phyloP scores from a whole-genome alignment of 352 stramenopile genomes.

The Detonula confervacea region DNA sequence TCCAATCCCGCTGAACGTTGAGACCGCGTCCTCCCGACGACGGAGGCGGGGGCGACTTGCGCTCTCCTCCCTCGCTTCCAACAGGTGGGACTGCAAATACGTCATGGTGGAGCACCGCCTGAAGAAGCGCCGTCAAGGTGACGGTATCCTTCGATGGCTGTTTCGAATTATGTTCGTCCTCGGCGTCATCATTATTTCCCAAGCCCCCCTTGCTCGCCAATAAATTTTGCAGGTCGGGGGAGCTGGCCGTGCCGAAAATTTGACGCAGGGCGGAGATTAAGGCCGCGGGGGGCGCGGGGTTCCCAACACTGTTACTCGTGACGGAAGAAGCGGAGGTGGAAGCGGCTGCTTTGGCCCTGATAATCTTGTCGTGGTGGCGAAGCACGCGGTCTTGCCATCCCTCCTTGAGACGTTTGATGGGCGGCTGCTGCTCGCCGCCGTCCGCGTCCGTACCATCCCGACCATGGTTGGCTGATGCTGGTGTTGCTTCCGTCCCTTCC shows the following conservation, averaged over 20 bases:
- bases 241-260: conserved; percentile 44
- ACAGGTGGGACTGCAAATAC: conserved; percentile 41
- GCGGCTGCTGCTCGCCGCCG: too few relatives aligned
- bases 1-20: conserved; percentile 31
- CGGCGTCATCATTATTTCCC: background rate
- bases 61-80: too few relatives aligned
- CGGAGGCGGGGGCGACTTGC: too few relatives aligned
- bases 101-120: conserved; percentile 44
- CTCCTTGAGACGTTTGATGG: conserved; percentile 5
- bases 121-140: conserved; percentile 43
- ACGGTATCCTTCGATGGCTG: background rate
- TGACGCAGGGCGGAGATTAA: conserved; percentile 65
- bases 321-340: background rate
- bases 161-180: too few relatives aligned
- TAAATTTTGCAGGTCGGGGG: conserved; percentile 35
- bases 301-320: background rate
- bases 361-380: conserved; percentile 74
- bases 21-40: too few relatives aligned
- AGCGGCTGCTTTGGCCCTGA: conserved; percentile 43
- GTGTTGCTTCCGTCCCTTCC: background rate
- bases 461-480: too few relatives aligned
- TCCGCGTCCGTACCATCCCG: too few relatives aligned
- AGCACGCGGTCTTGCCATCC: conserved; percentile 50
- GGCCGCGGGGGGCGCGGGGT: conserved; percentile 50
- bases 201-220: background rate